A percentile compares a stretch with the other conserved stretches of the same genome.
These are phyloP conservation scores for Podaxis mareebaensis DNA, from an alignment of 768 basidiomycete species.

Conservation along the genomic window DNA sequence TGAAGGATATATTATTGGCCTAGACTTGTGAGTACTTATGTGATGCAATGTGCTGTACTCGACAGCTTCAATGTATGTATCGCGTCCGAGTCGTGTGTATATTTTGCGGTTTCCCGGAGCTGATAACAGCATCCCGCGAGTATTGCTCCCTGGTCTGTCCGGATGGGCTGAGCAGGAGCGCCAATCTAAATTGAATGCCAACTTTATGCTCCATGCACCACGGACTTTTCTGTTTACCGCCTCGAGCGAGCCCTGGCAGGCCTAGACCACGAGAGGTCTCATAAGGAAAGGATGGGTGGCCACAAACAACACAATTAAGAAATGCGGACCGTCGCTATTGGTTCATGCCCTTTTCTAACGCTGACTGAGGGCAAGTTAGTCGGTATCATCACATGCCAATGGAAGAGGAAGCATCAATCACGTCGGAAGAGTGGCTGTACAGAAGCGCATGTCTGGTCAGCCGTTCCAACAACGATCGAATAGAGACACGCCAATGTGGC, in stretches of 20 bases:
- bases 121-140: neutral
- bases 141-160: neutral
- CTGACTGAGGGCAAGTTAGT: neutral
- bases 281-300: neutral
- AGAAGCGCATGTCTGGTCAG: neutral
- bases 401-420: neutral
- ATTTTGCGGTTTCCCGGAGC: neutral
- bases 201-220: neutral
- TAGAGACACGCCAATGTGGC: neutral
- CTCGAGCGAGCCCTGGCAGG: neutral
- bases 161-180: neutral
- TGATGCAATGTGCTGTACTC: neutral
- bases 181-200: neutral
- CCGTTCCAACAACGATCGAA: neutral
- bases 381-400: conserved; percentile 3
- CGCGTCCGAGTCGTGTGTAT: neutral
- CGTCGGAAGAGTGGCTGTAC: neutral
- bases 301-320: neutral
- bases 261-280: neutral
- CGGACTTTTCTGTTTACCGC: conserved; percentile 1
- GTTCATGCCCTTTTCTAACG: neutral
- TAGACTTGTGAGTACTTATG: neutral
- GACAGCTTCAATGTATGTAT: neutral
- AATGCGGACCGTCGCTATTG: neutral
- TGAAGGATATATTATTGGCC: neutral